Evolutionary conservation across 202 grass and related monocot genomes (phyloP).

Genomic region (Elaeis oleifera): DNA sequence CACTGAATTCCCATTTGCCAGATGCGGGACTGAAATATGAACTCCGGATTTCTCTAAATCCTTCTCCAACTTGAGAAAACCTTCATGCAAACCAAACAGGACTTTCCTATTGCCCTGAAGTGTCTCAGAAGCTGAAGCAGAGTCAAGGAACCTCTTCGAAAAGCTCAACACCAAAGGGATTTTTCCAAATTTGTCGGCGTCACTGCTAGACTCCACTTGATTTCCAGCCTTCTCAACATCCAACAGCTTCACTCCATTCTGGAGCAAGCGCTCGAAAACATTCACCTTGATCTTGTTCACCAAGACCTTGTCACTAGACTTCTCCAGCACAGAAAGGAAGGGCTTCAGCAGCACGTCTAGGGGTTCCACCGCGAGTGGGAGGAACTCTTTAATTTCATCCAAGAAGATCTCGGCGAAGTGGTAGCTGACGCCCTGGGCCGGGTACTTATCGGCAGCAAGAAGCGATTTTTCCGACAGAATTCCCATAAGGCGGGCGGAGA

Average conservation of each 20-base stretch:
- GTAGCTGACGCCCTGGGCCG: conserved; percentile 59
- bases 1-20: conserved; percentile 7
- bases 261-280: conserved; percentile 51
- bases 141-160: conserved; percentile 54
- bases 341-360: conserved; percentile 40
- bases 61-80: conserved; percentile 73
- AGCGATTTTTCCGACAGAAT: conserved; percentile 48
- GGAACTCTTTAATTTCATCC: conserved; percentile 55
- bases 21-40: conserved; percentile 25
- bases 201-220: conserved; percentile 38
- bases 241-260: conserved; percentile 38
- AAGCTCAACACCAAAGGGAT: conserved; percentile 47
- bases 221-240: conserved; percentile 38
- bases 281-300: conserved; percentile 59
- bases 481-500: conserved; percentile 28
- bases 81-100: conserved; percentile 55
- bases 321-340: conserved; percentile 69
- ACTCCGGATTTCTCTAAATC: conserved; percentile 46
- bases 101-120: conserved; percentile 59
- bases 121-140: conserved; percentile 44
- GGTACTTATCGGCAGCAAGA: conserved; percentile 22
- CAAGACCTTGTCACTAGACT: conserved; percentile 51
- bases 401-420: conserved; percentile 72
- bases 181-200: conserved; percentile 55
- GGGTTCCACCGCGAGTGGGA: conserved; percentile 39